These are phyloP conservation scores for Brettanomyces naardenensis DNA, from an alignment of 805 yeast genomes.

Conservation along the genomic window DNA sequence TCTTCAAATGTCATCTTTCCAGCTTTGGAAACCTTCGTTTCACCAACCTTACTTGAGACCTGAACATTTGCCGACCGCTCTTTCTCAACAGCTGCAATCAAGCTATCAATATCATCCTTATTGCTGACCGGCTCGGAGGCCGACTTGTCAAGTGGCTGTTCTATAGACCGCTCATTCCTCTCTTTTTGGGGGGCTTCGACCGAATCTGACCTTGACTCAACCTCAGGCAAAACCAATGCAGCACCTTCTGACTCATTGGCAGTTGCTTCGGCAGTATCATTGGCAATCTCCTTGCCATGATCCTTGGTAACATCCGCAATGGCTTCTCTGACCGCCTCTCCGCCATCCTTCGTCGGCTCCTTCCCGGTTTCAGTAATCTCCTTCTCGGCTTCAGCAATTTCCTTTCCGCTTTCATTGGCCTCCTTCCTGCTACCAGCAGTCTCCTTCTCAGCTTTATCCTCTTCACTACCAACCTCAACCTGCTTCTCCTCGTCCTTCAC, in stretches of 20 bases:
- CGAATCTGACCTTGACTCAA: constrained; percentile 5
- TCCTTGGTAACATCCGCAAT: not conserved
- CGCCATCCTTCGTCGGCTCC: constrained; percentile 4
- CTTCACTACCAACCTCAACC: constrained; percentile 4
- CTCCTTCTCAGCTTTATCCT: constrained; percentile 3
- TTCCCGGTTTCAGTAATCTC: constrained; percentile 6
- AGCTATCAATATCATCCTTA: constrained; percentile 17
- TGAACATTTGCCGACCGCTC: constrained; percentile 13
- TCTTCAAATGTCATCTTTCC: constrained; percentile 30
- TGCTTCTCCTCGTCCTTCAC: not conserved
- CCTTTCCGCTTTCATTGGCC: not conserved
- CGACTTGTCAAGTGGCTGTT: no score
- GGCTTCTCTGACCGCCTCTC: constrained; percentile 2
- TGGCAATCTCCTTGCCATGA: not conserved
- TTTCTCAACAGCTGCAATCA: constrained; percentile 21
- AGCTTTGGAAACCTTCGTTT: constrained; percentile 25
- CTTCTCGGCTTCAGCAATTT: no score
- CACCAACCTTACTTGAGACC: constrained; percentile 12
- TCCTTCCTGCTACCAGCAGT: no score
- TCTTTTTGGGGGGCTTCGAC: constrained; percentile 3
- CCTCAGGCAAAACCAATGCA: no score
- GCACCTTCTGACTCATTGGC: not conserved
- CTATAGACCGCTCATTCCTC: no score
- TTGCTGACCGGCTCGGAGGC: no score
- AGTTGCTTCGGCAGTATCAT: not conserved